phyloP scores from a whole-genome alignment of 164 flowering plant genomes.

The Nymphaea thermarum region DNA sequence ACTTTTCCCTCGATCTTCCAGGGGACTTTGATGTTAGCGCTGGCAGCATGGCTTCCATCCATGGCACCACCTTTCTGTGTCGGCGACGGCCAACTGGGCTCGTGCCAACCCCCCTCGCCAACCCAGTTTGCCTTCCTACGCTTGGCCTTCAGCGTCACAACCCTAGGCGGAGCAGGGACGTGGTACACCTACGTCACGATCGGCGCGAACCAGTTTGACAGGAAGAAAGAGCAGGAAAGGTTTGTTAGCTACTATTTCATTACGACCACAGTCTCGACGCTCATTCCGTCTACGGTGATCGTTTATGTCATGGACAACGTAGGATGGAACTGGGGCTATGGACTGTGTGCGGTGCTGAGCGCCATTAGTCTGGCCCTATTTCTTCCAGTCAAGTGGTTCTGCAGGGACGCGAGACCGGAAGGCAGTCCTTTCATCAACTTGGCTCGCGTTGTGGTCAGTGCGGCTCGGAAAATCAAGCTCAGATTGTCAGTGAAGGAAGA shows the following conservation, averaged over 20 bases:
- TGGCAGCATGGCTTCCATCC: constrained; percentile 22
- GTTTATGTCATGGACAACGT: constrained; percentile 38
- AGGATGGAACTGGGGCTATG: constrained; percentile 39
- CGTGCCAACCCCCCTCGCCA: constrained; percentile 6
- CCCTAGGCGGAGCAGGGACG: constrained; percentile 28
- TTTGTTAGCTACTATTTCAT: constrained; percentile 53
- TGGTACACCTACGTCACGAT: constrained; percentile 26
- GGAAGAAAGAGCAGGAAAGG: constrained; percentile 13
- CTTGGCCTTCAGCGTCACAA: constrained; percentile 9
- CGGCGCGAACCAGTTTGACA: constrained; percentile 39
- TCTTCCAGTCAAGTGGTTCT: constrained; percentile 17
- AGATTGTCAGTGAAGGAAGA: background rate
- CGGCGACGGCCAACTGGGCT: background rate
- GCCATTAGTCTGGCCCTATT: constrained; percentile 18
- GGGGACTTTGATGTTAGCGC: constrained; percentile 27
- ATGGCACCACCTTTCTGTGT: constrained; percentile 38
- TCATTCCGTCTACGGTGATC: constrained; percentile 13
- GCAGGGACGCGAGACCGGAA: constrained; percentile 12
- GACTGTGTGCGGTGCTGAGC: constrained; percentile 13
- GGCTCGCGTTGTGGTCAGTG: constrained; percentile 27
- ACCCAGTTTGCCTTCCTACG: constrained; percentile 22
- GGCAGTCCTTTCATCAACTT: constrained; percentile 34
- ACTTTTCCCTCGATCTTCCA: background rate
- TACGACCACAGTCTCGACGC: constrained; percentile 8
- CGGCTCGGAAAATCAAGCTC: constrained; percentile 20